These are phyloP conservation scores for Backusella tarrabulga DNA, from an alignment of 192 early-diverging fungal genomes.

Conservation along the genomic window DNA sequence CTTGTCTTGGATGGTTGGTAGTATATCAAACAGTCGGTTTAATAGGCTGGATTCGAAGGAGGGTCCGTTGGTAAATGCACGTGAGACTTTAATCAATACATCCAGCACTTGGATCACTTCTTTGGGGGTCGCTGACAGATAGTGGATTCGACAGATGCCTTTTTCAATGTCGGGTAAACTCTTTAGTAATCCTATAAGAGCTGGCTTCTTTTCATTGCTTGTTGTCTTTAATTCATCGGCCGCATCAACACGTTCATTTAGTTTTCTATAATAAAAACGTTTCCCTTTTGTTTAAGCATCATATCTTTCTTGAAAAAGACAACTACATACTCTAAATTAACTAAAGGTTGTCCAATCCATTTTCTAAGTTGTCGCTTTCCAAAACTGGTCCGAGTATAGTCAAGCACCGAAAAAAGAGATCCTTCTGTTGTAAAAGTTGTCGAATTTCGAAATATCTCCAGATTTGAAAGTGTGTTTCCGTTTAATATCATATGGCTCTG, in stretches of 20 bases:
- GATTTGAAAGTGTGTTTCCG: constrained; percentile 59
- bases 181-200: constrained; percentile 38
- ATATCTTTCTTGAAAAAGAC: not conserved
- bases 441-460: constrained; percentile 65
- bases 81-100: constrained; percentile 44
- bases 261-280: not conserved
- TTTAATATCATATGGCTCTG: constrained; percentile 64
- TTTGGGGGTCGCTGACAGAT: constrained; percentile 54
- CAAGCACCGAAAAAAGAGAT: constrained; percentile 55
- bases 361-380: constrained; percentile 62
- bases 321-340: constrained; percentile 41
- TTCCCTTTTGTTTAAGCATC: not conserved
- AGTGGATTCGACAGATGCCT: constrained; percentile 63
- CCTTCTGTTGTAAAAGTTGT: constrained; percentile 44
- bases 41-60: constrained; percentile 33
- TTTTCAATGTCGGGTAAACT: constrained; percentile 65
- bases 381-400: constrained; percentile 68
- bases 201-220: constrained; percentile 35
- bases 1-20: constrained; percentile 29
- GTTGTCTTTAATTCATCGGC: constrained; percentile 55
- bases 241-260: constrained; percentile 59
- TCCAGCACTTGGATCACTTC: constrained; percentile 55
- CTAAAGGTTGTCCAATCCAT: constrained; percentile 69
- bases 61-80: constrained; percentile 15
- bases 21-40: constrained; percentile 37